Percentiles rank a stretch among this genome's conserved stretches.
Conservation (phyloP, 352 stramenopile genomes). For the Phytophthora boehmeriae region DNA sequence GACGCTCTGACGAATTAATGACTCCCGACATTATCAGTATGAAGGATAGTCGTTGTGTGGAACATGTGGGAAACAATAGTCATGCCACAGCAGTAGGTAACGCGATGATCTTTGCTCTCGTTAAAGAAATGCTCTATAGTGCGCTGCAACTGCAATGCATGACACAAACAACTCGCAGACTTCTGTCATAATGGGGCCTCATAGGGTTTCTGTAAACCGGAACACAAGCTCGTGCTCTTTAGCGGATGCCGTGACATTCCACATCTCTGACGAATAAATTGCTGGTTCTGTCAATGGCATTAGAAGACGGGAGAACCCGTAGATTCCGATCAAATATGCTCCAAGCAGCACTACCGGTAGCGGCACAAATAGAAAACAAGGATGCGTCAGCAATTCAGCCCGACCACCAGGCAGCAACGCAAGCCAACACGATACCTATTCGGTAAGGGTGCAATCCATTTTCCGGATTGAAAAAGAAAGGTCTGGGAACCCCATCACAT, state of each 20-base stretch:
- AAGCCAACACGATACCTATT: conserved; percentile 52
- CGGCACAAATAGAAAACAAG: conserved; percentile 5
- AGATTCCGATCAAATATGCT: conserved; percentile 85
- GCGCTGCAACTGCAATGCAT: conserved; percentile 25
- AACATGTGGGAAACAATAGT: conserved; percentile 32
- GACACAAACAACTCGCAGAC: conserved; percentile 21
- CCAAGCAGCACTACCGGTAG: conserved; percentile 72
- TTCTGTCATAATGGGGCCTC: conserved; percentile 11
- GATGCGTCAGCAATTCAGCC: not conserved
- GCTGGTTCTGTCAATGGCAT: conserved; percentile 80
- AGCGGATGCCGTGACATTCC: conserved; percentile 74
- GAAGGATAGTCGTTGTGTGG: conserved; percentile 24
- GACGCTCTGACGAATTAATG: conserved; percentile 18
- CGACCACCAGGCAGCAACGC: not conserved
- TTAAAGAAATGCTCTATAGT: conserved; percentile 45
- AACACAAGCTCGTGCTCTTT: conserved; percentile 50
- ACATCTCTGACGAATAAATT: conserved; percentile 83
- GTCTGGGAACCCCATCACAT: conserved; percentile 95
- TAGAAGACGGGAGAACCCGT: conserved; percentile 72
- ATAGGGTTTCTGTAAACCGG: conserved; percentile 46
- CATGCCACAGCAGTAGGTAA: conserved; percentile 19
- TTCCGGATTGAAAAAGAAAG: conserved; percentile 84
- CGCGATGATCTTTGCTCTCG: conserved; percentile 25
- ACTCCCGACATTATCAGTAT: conserved; percentile 13
- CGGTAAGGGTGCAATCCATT: conserved; percentile 77